Evolutionary conservation across 441 rosid genomes (phyloP).

Genomic region (Arabidopsis hybrid): DNA sequence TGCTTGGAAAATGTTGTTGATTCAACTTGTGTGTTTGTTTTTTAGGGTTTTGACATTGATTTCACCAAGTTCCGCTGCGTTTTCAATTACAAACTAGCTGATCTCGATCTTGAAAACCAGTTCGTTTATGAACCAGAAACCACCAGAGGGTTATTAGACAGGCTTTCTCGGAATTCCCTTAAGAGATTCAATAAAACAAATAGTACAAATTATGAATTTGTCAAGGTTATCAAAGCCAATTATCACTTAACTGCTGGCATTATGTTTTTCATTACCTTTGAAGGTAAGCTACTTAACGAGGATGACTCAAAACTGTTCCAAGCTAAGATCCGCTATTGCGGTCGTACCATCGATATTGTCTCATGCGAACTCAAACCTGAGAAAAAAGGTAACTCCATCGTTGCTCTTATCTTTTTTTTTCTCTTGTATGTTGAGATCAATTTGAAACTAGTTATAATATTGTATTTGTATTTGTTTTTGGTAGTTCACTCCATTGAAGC

Average conservation of each 20-base stretch:
- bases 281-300: background rate
- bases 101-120: background rate
- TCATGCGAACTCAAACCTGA: background rate
- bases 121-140: background rate
- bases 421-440: too few species aligned
- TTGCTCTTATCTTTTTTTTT: background rate
- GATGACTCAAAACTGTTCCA: background rate
- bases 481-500: background rate
- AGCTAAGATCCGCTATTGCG: background rate
- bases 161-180: background rate
- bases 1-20: background rate
- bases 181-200: background rate
- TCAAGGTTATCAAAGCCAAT: background rate
- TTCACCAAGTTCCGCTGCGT: background rate
- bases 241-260: background rate
- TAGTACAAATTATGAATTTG: background rate
- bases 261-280: background rate
- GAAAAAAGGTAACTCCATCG: background rate
- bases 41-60: background rate
- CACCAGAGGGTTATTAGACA: background rate
- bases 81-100: background rate
- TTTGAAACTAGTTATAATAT: background rate
- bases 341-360: background rate
- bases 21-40: too few species aligned
- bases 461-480: background rate